Evolutionary conservation across 768 basidiomycete species (phyloP).

Genomic region (Inosperma sp.): DNA sequence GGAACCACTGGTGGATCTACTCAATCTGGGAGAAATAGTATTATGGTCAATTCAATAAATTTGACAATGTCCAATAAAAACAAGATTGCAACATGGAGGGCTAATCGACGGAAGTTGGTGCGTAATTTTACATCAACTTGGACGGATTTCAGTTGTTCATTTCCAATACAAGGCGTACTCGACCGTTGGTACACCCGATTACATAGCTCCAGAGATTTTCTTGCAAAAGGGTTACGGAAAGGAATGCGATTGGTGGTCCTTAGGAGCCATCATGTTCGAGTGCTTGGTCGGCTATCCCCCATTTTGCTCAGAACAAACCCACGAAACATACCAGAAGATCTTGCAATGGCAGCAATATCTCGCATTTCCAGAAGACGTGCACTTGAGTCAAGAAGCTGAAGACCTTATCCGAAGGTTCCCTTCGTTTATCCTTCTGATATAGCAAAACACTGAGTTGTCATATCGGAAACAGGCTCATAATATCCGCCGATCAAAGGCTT

Average conservation of each 20-base stretch:
- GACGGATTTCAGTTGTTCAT: not conserved
- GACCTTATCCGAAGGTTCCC: slow-evolving; percentile 80
- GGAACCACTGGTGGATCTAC: slow-evolving; percentile 40
- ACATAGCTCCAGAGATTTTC: slow-evolving; percentile 98
- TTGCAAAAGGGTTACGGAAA: slow-evolving; percentile 95
- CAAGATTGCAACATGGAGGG: slow-evolving; percentile 97
- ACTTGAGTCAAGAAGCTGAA: slow-evolving; percentile 86
- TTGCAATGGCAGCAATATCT: slow-evolving; percentile 90
- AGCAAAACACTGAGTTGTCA: not conserved
- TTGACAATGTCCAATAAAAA: slow-evolving; percentile 92
- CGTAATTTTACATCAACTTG: slow-evolving; percentile 29
- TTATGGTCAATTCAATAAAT: slow-evolving; percentile 96
- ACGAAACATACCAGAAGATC: slow-evolving; percentile 98
- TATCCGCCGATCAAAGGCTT: slow-evolving; percentile 73
- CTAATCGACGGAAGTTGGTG: slow-evolving; percentile 92
- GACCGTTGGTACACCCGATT: slow-evolving; percentile 94
- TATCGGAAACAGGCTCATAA: slow-evolving; percentile 58
- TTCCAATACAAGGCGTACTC: slow-evolving; percentile 73
- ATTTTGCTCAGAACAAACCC: slow-evolving; percentile 92
- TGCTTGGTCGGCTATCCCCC: slow-evolving; percentile 96
- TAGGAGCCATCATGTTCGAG: slow-evolving; percentile 98
- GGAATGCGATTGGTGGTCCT: slow-evolving; percentile 99
- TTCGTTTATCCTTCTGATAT: slow-evolving; percentile 17
- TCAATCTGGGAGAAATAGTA: slow-evolving; percentile 76
- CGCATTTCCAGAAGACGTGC: slow-evolving; percentile 89